These are phyloP conservation scores for Cylindrodendrum hubeiense DNA, from an alignment of 2,329 filamentous ascomycete species.

Conservation along the genomic window DNA sequence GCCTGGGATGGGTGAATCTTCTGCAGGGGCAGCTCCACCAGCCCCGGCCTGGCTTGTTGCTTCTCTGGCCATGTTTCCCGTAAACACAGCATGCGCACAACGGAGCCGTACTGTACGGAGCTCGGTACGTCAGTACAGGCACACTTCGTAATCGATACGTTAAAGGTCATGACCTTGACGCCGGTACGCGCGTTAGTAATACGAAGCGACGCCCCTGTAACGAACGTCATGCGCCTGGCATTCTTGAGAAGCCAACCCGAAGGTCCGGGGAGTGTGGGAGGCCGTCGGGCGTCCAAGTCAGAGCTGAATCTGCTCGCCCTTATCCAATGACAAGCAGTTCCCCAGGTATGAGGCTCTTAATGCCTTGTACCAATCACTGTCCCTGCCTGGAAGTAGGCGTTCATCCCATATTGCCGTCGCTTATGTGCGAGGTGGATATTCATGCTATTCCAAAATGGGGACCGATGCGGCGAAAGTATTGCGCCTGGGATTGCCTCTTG, in stretches of 20 bases:
- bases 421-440: slow-evolving; percentile 1
- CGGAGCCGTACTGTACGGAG: slow-evolving; percentile 13
- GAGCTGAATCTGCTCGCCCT: not conserved
- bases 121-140: not conserved
- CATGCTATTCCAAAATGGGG: slow-evolving; percentile 1
- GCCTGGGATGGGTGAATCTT: slow-evolving; percentile 8
- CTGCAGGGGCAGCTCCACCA: slow-evolving; percentile 9
- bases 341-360: slow-evolving; percentile 10
- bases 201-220: not conserved
- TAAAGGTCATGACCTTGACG: slow-evolving; percentile 7
- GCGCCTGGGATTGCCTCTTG: slow-evolving; percentile 3
- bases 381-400: slow-evolving; percentile 1
- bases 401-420: slow-evolving; percentile 9
- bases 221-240: not conserved
- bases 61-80: slow-evolving; percentile 8
- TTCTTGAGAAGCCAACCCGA: not conserved
- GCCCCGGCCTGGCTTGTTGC: not conserved
- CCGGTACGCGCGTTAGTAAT: slow-evolving; percentile 11
- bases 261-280: slow-evolving; percentile 12
- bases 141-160: slow-evolving; percentile 8
- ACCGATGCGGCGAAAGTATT: not conserved
- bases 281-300: slow-evolving; percentile 9
- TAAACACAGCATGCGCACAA: not conserved
- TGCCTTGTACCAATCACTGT: slow-evolving; percentile 14
- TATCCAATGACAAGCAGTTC: slow-evolving; percentile 13